A percentile compares a stretch with the other conserved stretches of the same genome.
These are phyloP conservation scores for Naumovozyma castellii DNA, from an alignment of 805 yeast genomes.

Conservation along the genomic window DNA sequence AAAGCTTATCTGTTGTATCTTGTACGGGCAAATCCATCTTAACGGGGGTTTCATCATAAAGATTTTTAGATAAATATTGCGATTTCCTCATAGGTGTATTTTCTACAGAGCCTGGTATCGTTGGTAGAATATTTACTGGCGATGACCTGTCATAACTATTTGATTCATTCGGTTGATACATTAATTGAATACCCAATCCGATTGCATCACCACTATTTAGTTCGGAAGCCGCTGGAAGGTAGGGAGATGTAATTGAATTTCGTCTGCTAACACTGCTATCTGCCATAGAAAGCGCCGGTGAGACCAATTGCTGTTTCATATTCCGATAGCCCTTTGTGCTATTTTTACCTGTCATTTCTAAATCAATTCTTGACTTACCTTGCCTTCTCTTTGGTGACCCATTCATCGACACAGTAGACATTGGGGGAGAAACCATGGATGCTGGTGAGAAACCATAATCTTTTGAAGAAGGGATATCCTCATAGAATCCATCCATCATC, in stretches of 20 bases:
- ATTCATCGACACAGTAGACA: constrained; percentile 12
- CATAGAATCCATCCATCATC: neutral
- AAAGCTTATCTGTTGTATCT: constrained; percentile 5
- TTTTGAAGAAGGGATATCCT: neutral
- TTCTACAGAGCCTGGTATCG: constrained; percentile 25
- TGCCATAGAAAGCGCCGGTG: constrained; percentile 22
- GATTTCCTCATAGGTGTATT: constrained; percentile 18
- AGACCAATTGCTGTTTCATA: neutral
- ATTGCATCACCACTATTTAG: neutral
- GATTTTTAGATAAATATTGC: constrained; percentile 15
- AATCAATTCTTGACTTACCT: constrained; percentile 2
- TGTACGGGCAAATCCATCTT: constrained; percentile 5
- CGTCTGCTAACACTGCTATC: constrained; percentile 7
- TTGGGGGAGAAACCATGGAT: constrained; percentile 11
- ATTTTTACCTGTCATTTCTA: neutral
- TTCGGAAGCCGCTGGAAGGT: neutral
- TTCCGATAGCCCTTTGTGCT: neutral
- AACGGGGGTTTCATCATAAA: constrained; percentile 21
- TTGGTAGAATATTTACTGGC: constrained; percentile 16
- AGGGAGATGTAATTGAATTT: neutral
- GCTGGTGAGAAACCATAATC: neutral
- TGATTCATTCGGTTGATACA: neutral
- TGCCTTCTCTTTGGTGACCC: constrained; percentile 12
- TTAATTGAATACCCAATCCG: neutral
- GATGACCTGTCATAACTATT: constrained; percentile 6